Percentiles rank a stretch among this genome's conserved stretches.
Evolutionary conservation across 495 filamentous ascomycete genomes (phyloP).

Genomic region (Penicillium alfredii): DNA sequence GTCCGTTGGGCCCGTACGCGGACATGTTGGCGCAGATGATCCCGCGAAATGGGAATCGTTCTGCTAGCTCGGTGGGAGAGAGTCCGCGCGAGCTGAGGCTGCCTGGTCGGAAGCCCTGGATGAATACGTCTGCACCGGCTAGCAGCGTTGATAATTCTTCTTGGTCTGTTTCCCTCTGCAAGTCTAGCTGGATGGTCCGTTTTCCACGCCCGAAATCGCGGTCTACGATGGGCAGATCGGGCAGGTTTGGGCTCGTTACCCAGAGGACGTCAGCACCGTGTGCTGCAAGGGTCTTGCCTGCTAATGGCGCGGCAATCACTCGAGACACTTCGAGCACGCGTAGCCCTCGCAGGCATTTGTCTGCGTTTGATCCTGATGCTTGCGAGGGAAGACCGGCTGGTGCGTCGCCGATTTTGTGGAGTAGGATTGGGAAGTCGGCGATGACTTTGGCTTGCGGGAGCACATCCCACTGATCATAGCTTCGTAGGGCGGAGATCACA

Average conservation of each 20-base stretch:
- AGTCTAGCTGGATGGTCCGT: slow-evolving; percentile 43
- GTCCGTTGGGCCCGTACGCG: slow-evolving; percentile 47
- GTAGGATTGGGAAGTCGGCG: slow-evolving; percentile 34
- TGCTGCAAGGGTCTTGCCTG: slow-evolving; percentile 51
- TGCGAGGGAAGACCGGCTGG: slow-evolving; percentile 10
- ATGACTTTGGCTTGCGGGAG: slow-evolving; percentile 34
- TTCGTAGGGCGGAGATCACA: slow-evolving; percentile 35
- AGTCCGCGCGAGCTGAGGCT: slow-evolving; percentile 49
- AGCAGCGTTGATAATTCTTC: slow-evolving; percentile 43
- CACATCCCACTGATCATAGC: slow-evolving; percentile 36
- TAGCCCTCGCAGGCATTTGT: slow-evolving; percentile 18
- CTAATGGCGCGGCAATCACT: slow-evolving; percentile 44
- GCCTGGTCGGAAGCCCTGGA: slow-evolving; percentile 56
- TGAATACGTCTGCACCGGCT: slow-evolving; percentile 39
- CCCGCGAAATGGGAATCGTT: slow-evolving; percentile 34
- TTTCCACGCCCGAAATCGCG: slow-evolving; percentile 63
- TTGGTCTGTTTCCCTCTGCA: slow-evolving; percentile 37
- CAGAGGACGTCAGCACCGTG: slow-evolving; percentile 58
- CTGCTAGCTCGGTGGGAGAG: slow-evolving; percentile 33
- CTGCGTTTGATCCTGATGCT: no score
- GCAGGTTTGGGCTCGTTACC: slow-evolving; percentile 53
- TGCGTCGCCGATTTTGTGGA: slow-evolving; percentile 21
- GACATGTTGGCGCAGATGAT: slow-evolving; percentile 57
- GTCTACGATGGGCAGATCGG: slow-evolving; percentile 61
- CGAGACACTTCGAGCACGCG: slow-evolving; percentile 56